These are phyloP conservation scores for Pseudotulostoma volvatum DNA, from an alignment of 495 filamentous ascomycete genomes.

Conservation along the genomic window DNA sequence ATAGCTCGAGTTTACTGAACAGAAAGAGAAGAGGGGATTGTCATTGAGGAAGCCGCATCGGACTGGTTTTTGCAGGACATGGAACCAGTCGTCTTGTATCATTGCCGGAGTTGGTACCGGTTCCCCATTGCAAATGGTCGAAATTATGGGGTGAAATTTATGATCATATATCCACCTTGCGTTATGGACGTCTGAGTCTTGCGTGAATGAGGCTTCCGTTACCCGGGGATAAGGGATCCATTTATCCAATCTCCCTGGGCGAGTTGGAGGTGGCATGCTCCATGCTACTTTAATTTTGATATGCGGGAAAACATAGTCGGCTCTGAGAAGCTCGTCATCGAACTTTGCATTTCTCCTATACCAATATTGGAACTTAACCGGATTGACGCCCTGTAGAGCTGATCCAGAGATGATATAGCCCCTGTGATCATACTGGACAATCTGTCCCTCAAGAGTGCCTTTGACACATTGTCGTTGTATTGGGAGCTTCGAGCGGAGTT, in stretches of 20 bases:
- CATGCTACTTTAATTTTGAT: conserved; percentile 39
- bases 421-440: conserved; percentile 37
- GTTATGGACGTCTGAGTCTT: conserved; percentile 36
- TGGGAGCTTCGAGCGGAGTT: conserved; percentile 23
- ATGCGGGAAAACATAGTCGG: conserved; percentile 38
- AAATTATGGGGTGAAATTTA: conserved; percentile 43
- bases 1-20: conserved; percentile 28
- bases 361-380: conserved; percentile 39
- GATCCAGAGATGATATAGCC: conserved; percentile 39
- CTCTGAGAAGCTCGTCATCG: conserved; percentile 40
- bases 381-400: conserved; percentile 36
- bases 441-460: conserved; percentile 29
- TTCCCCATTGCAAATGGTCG: conserved; percentile 39
- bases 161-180: conserved; percentile 43
- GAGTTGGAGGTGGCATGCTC: conserved; percentile 36
- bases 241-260: conserved; percentile 34
- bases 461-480: conserved; percentile 30
- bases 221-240: conserved; percentile 46
- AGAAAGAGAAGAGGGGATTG: conserved; percentile 39
- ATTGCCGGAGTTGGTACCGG: conserved; percentile 39
- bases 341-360: conserved; percentile 41
- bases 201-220: conserved; percentile 40
- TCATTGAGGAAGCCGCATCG: conserved; percentile 38
- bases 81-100: conserved; percentile 40
- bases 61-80: conserved; percentile 37